Evolutionary conservation across 768 basidiomycete genomes (phyloP).

Genomic region (Mycena epipterygia): DNA sequence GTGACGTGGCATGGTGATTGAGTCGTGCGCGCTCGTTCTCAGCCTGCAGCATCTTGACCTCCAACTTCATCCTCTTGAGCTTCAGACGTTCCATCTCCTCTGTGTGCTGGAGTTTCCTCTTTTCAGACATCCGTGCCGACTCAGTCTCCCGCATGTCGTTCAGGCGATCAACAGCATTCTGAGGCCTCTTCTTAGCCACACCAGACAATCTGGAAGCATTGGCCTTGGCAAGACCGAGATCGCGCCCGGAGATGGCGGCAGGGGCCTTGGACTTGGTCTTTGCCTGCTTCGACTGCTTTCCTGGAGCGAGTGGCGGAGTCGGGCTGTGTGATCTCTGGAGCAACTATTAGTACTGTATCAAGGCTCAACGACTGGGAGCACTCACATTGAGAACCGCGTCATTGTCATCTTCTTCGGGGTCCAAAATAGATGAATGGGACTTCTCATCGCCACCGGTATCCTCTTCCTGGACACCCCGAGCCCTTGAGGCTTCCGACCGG

Average conservation of each 20-base stretch:
- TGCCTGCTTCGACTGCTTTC: not conserved
- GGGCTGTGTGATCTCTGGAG: not conserved
- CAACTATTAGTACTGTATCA: not conserved
- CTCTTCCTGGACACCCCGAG: not conserved
- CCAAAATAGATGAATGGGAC: not conserved
- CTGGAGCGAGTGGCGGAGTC: not conserved
- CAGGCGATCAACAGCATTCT: constrained; percentile 8
- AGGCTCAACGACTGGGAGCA: not conserved
- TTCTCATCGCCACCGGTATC: constrained; percentile 1
- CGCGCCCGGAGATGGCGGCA: not conserved
- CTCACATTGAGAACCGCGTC: not conserved
- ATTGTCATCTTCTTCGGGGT: not conserved
- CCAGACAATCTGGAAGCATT: not conserved
- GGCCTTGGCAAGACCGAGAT: constrained; percentile 9
- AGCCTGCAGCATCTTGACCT: constrained; percentile 8
- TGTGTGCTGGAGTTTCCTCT: constrained; percentile 13
- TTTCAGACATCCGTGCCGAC: not conserved
- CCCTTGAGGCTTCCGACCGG: not conserved
- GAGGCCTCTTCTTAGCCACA: not conserved
- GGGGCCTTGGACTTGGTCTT: not conserved
- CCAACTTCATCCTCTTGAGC: constrained; percentile 10
- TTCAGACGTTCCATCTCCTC: constrained; percentile 18
- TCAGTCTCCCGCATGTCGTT: not conserved
- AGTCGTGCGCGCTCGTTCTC: constrained; percentile 5
- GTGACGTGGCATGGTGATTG: not conserved